These are phyloP conservation scores for Sclerospora graminicola DNA, from an alignment of 352 stramenopile genomes.

Conservation along the genomic window DNA sequence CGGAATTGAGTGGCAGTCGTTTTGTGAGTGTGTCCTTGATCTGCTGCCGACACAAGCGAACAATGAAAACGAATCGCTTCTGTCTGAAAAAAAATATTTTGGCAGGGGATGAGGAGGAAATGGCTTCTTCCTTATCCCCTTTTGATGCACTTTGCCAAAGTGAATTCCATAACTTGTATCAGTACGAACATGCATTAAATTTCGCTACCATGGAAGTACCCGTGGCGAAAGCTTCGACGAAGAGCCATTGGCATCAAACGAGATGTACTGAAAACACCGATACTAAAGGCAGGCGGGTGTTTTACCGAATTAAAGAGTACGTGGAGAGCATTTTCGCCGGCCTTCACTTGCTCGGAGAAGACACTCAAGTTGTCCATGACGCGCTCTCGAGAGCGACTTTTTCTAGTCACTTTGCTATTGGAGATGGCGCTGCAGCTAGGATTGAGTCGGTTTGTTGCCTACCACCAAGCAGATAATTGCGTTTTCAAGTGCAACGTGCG, in stretches of 20 bases:
- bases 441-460: conserved; percentile 26
- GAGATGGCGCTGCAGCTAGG: conserved; percentile 22
- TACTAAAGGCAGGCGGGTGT: not conserved
- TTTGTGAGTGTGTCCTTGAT: conserved; percentile 11
- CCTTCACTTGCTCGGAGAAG: conserved; percentile 64
- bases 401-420: conserved; percentile 28
- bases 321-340: conserved; percentile 27
- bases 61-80: not conserved
- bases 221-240: not conserved
- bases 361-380: conserved; percentile 44
- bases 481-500: conserved; percentile 2
- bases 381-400: conserved; percentile 17
- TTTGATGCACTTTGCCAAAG: conserved; percentile 36
- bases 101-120: not conserved
- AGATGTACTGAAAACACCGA: not conserved
- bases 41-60: conserved; percentile 4
- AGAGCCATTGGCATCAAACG: not conserved
- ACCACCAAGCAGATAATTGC: conserved; percentile 43
- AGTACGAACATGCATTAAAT: conserved; percentile 29
- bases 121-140: conserved; percentile 7
- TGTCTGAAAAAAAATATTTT: not conserved
- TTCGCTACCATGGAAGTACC: conserved; percentile 28
- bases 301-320: conserved; percentile 7
- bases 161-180: conserved; percentile 35
- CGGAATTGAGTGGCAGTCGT: conserved; percentile 21